Evolutionary conservation across 257 asterid species (phyloP), one percentile per base, ranked within the genome.

Genomic region (Solanum bulbocastanum): DNA sequence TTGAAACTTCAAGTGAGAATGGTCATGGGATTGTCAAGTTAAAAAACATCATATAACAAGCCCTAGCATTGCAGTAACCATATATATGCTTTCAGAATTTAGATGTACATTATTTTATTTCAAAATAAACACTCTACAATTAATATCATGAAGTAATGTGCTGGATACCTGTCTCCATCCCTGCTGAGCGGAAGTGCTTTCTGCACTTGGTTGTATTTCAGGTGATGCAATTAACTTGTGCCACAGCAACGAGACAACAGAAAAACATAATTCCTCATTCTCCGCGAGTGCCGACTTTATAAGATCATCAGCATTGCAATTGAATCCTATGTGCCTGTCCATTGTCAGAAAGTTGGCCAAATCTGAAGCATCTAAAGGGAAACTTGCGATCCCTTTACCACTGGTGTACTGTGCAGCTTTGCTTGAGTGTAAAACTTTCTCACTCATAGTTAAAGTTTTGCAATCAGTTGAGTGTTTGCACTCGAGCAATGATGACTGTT

Each of bases 131-230:
- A 49, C 22, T 82, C n/a, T 49, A 32, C 14, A 49, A 49, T 82
- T 25, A 81, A 49, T 82, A 82, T 49, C 44, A 82, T 82, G 86
- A 49, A 49, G 71, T 71, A 52, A 86, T 44, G 42, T 18, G 52
- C 68, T 40, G 58, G 27, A 88, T 94, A 97, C 99, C 99, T 97
- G 99, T 87, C 99, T 94, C 99, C 99, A 97, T 89, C 99, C 99
- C 93, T 96, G 99, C 90, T 96, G 99, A 10, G 98, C 98, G 72
- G 99, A 97, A 44, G 99, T 97, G 92, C 99, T 94, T 92, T 95
- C 99, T 66, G 94, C 99, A 89, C 93, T 94, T 18, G 98, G 99
- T 88, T 94, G 96, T 74, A 94, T 96, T 91, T 97, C 99, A 35
- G 99, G 99, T 75, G 99, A 94, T 87, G 92, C 94, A 88, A 97